Evolutionary conservation across 1,284 basidiomycete species (phyloP), one percentile per base, ranked within the genome.

Genomic region (Tilletia indica): DNA sequence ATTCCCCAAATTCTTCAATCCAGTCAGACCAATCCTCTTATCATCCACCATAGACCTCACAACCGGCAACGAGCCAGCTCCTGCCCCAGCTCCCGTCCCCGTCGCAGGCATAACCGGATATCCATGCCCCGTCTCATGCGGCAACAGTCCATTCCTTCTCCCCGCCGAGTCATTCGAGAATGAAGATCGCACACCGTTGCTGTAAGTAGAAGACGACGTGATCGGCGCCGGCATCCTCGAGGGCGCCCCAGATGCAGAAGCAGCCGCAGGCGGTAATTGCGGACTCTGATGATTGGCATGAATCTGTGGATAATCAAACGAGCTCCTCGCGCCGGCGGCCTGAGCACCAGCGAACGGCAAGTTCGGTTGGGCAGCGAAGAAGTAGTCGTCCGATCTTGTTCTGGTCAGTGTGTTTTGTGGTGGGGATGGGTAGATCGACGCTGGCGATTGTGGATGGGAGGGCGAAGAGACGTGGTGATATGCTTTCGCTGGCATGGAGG

Each of bases 1-100:
- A 56, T 84, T 84, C 67, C 82, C 83, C 34, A 84, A 76, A 63
- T 84, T 84, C 75, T 80, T 79, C 45, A 84, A 72, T 0, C 83
- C 83, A 0, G 82, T 80, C 16, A 84, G 69, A 12, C 82, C 82
- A 67, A 83, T 76, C 67, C 80, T 77, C 69, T 78, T 74, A 71
- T 78, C 76, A 51, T 80, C 76, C 19, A 70, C 71, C 39, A 54
- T 68, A 19, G 61, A 64, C n/a, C 61, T 34, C 21, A 58, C 56
- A 14, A 39, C 34, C 61, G 36, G 16, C 36, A 12, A 2, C 31
- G 25, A 31, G 25, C 25, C 25, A 31, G 25, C 25, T 31, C 25
- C 25, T 31, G 25, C 25, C 25, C 25, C 25, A 31, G 25, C 25
- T 31, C 25, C 25, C 25, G 34, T 38, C 12, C 34, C 61, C 12